Base-by-base conservation (phyloP, 208 protist genomes). In the Acanthamoeba polyphaga region DNA sequence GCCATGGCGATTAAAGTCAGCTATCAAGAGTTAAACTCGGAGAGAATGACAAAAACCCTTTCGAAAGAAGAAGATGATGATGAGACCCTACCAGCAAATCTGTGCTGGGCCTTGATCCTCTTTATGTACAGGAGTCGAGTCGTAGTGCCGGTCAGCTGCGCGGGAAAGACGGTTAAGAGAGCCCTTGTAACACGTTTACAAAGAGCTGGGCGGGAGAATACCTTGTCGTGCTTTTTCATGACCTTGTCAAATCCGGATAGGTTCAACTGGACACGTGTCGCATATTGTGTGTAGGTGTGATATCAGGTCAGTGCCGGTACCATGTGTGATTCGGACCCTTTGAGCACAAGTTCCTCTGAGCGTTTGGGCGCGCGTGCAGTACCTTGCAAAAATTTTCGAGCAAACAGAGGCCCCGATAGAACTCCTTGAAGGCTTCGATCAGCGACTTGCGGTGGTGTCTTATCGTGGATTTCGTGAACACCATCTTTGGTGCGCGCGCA, bases 221-320 rank as follows among this genome's bases (percentile, higher is more conserved):
- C 72, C 72, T 82, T 82, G 32, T 82, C 72, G n/a, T 82, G 72
- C 72, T 82, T 82, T 43, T 82, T 82, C 32, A 82, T 68, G 15
- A 51, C 72, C 43, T 82, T 82, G 72, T 82, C 72, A 46, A 82
- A 82, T 6, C 72, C 72, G 10, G 32, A 43, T 5, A 51, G 7
- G 72, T 82, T 82, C 72, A 82, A 27, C 72, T 53, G 43, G 58
- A 62, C 3, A n/a, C n/a, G n/a, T n/a, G 22, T 62, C 19, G 58
- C 22, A 15, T 3, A 2, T 13, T 8, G 10, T 15, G 58, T 9
- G 58, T 62, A 1, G 58, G 58, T 15, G 58, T 4, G n/a, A n/a
- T 5, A 62, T 15, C 3, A 24, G 58, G 58, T 15, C 12, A 62
- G 19, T 27, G 19, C 19, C 10, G 58, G 22, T 12, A 24, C 19